Evolutionary conservation across 108 stramenopile species (phyloP).

Genomic region (Chaetoceros tenuissimus): DNA sequence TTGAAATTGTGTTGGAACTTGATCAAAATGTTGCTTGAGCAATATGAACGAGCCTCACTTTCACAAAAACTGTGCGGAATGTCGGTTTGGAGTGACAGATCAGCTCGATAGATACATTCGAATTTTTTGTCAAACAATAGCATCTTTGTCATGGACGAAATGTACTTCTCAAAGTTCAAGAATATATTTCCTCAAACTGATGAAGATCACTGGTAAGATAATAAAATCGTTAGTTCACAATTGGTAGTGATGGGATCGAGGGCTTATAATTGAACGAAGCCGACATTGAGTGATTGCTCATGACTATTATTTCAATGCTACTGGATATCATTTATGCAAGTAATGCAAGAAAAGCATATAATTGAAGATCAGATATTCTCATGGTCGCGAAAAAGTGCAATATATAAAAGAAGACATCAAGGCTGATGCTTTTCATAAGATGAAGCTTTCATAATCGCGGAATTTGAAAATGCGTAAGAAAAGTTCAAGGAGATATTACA

Average conservation of each 20-base stretch:
- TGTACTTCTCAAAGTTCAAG: constrained; percentile 57
- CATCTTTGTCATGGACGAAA: constrained; percentile 79
- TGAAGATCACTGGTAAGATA: constrained; percentile 20
- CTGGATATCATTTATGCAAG: constrained; percentile 25
- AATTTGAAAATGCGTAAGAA: constrained; percentile 23
- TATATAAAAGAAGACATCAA: constrained; percentile 20
- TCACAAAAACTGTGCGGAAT: constrained; percentile 72
- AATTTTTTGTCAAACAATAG: constrained; percentile 72
- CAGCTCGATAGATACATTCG: constrained; percentile 61
- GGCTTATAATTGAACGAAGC: constrained; percentile 54
- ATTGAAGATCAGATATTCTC: constrained; percentile 52
- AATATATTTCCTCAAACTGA: constrained; percentile 50
- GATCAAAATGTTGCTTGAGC: constrained; percentile 67
- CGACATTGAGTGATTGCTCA: constrained; percentile 30
- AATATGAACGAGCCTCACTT: constrained; percentile 69
- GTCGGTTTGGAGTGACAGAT: constrained; percentile 85
- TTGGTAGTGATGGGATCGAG: constrained; percentile 63
- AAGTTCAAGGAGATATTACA: constrained; percentile 19
- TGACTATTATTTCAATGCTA: constrained; percentile 35
- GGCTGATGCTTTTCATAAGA: constrained; percentile 7
- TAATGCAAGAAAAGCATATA: constrained; percentile 31
- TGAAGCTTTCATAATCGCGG: constrained; percentile 18
- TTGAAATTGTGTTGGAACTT: constrained; percentile 71
- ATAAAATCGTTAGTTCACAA: constrained; percentile 67
- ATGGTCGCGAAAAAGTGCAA: constrained; percentile 65